Evolutionary conservation across 2,329 filamentous ascomycete species (phyloP), one percentile per base, ranked within the genome.

Genomic region (Acrocalymma vagum): DNA sequence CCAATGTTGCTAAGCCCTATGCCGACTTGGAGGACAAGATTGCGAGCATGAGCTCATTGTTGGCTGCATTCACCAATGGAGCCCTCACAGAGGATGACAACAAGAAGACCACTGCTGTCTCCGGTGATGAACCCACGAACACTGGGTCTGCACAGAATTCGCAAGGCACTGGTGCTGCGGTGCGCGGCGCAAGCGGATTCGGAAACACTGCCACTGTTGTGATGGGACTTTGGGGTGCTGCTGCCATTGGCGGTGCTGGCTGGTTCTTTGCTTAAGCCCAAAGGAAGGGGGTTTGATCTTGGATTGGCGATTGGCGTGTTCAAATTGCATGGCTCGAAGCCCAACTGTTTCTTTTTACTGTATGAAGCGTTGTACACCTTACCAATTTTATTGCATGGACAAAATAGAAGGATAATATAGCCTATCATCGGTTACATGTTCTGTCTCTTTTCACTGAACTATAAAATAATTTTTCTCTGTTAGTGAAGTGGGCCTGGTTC

Each of bases 231-330:
- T 45, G 42, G 42, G 34, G 33, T 11, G 26, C 34, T 29, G 45
- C 40, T 27, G 36, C 41, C 4, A 9, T 45, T 18, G 45, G 40
- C 29, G 45, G 45, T 38, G 45, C 41, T 11, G 40, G 45, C 8
- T 37, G 38, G 18, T 32, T 50, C n/a, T 29, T 46, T 9, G 13
- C 43, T 23, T 45, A 31, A 33, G 39, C 30, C n/a, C n/a, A n/a
- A n/a, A n/a, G n/a, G n/a, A n/a, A n/a, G n/a, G n/a, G n/a, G n/a
- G n/a, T n/a, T n/a, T n/a, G n/a, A n/a, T n/a, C n/a, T n/a, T n/a
- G n/a, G n/a, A n/a, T n/a, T n/a, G n/a, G n/a, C n/a, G n/a, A n/a
- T n/a, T n/a, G n/a, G n/a, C n/a, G n/a, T n/a, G n/a, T n/a, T n/a
- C n/a, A n/a, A n/a, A n/a, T n/a, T n/a, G n/a, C n/a, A n/a, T n/a